These are phyloP conservation scores for Raffaelea deltoideospora DNA, from an alignment of 2,329 filamentous ascomycete genomes.

Conservation along the genomic window DNA sequence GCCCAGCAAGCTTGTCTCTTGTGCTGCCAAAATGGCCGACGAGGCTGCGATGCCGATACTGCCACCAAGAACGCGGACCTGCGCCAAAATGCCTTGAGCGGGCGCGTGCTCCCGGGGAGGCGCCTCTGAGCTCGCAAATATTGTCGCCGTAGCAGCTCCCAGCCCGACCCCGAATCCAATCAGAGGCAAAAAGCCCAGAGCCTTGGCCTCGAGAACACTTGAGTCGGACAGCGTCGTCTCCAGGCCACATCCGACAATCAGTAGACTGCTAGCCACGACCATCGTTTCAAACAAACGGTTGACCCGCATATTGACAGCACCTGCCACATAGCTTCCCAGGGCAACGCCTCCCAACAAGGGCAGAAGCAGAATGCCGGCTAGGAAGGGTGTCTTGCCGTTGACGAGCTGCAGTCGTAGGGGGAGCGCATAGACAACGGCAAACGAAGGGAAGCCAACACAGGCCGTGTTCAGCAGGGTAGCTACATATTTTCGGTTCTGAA, in stretches of 20 bases:
- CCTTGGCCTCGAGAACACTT: conserved; percentile 24
- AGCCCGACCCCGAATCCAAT: conserved; percentile 38
- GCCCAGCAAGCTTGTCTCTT: conserved; percentile 15
- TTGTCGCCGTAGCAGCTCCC: conserved; percentile 30
- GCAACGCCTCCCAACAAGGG: conserved; percentile 36
- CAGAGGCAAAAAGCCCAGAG: conserved; percentile 33
- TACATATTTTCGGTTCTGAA: conserved; percentile 30
- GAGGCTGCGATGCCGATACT: conserved; percentile 39
- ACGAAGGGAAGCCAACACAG: conserved; percentile 34
- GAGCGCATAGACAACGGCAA: conserved; percentile 32
- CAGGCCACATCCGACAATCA: conserved; percentile 31
- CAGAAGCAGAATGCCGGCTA: conserved; percentile 34
- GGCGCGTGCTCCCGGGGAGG: conserved; percentile 25
- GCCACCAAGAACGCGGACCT: conserved; percentile 35
- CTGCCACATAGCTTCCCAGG: conserved; percentile 26
- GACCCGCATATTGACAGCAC: conserved; percentile 24
- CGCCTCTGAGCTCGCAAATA: conserved; percentile 26
- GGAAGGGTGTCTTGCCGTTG: conserved; percentile 27
- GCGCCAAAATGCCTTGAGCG: conserved; percentile 36
- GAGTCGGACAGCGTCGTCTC: conserved; percentile 23
- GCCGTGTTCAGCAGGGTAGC: conserved; percentile 27
- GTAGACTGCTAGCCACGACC: conserved; percentile 23
- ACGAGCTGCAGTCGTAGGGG: conserved; percentile 34
- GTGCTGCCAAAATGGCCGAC: conserved; percentile 26
- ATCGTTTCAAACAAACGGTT: conserved; percentile 29